These are phyloP conservation scores for Platanthera zijinensis DNA, from an alignment of 106 monocot genomes.

Conservation along the genomic window DNA sequence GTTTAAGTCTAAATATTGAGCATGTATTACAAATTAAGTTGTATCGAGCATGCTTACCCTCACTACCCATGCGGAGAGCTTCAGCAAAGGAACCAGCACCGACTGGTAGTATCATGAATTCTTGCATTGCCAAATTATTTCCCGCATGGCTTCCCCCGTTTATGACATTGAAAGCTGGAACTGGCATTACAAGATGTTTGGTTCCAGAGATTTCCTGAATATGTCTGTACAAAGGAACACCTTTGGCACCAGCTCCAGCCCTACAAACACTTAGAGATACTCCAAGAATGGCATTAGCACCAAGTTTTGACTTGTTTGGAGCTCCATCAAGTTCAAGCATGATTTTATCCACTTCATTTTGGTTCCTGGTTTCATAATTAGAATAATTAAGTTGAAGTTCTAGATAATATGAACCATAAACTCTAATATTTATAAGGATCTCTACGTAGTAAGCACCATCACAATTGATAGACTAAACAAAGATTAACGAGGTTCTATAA, in stretches of 20 bases:
- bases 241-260: conserved; percentile 92
- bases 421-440: no score
- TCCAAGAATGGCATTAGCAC: conserved; percentile 94
- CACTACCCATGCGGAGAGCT: conserved; percentile 89
- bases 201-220: conserved; percentile 87
- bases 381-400: neutral
- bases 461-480: no score
- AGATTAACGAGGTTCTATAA: no score
- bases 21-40: neutral
- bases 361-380: conserved; percentile 42
- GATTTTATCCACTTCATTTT: conserved; percentile 70
- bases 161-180: conserved; percentile 98
- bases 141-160: conserved; percentile 99
- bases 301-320: conserved; percentile 82
- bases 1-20: neutral
- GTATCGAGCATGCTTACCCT: conserved; percentile 42
- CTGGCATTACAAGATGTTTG: conserved; percentile 92
- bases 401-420: neutral
- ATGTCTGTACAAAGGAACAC: conserved; percentile 81
- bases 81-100: conserved; percentile 90
- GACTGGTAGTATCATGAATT: conserved; percentile 96
- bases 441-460: no score
- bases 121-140: conserved; percentile 97
- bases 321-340: conserved; percentile 96
- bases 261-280: conserved; percentile 86